Percentiles rank a stretch among this genome's conserved stretches.
Conservation (phyloP, 1,139 yeast genomes). For the Candida sanyaensis region DNA sequence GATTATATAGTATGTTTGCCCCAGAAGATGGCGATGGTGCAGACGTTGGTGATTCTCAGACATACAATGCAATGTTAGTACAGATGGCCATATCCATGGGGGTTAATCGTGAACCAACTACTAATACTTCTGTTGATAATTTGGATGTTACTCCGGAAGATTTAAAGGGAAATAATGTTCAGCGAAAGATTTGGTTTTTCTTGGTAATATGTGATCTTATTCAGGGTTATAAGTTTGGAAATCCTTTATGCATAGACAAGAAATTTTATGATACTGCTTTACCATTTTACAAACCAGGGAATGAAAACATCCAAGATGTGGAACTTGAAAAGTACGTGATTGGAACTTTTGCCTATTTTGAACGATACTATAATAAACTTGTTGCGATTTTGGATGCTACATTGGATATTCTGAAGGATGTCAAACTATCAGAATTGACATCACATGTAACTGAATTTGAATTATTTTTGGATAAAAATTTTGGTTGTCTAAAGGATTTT, state of each 20-base stretch:
- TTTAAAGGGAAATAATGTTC: constrained; percentile 35
- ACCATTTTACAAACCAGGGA: constrained; percentile 28
- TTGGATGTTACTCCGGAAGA: constrained; percentile 19
- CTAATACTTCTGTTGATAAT: neutral
- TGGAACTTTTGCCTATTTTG: constrained; percentile 25
- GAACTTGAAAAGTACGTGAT: constrained; percentile 32
- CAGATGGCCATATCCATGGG: constrained; percentile 48
- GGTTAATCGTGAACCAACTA: constrained; percentile 43
- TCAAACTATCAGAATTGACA: constrained; percentile 24
- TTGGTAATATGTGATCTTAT: constrained; percentile 31
- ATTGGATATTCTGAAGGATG: constrained; percentile 22
- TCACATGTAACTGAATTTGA: constrained; percentile 31
- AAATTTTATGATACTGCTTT: constrained; percentile 28
- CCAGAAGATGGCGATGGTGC: constrained; percentile 56
- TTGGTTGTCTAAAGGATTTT: constrained; percentile 25
- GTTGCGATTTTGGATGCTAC: constrained; percentile 24
- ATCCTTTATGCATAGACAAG: constrained; percentile 24
- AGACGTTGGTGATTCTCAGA: constrained; percentile 46
- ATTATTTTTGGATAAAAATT: constrained; percentile 20
- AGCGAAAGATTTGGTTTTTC: constrained; percentile 58
- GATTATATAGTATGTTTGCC: constrained; percentile 42
- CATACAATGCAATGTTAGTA: constrained; percentile 38
- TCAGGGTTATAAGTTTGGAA: constrained; percentile 32
- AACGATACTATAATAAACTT: constrained; percentile 23
- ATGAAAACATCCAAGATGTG: constrained; percentile 31